Base-by-base conservation (phyloP, 495 filamentous ascomycete species). In the Hypoxylon lenormandii region DNA sequence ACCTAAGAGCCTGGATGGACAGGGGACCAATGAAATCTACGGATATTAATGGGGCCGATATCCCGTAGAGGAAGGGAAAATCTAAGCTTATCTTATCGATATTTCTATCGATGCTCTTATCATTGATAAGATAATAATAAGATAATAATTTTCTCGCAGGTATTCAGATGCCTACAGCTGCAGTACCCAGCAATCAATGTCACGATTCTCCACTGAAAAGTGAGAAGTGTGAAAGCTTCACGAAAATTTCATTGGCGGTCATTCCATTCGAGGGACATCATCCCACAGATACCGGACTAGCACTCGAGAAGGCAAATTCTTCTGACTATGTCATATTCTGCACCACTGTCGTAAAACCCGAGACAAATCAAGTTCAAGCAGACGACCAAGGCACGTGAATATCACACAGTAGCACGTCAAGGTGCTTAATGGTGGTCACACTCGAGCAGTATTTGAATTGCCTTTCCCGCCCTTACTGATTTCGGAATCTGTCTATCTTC, bases 401-500 rank as follows among this genome's bases (percentile, higher is more conserved):
- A 52, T 61, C 33, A 65, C 40, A 57, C 45, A 33, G 60, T 54
- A 57, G 47, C 26, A 53, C 59, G 16, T 60, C 38, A 45, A 69
- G 66, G 28, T 64, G 28, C 61, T 46, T 51, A 18, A n/a, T 61
- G 42, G 47, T 45, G 15, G 28, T 33, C 50, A 60, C 50, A 51
- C 55, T 43, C 45, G 28, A 62, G 45, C 28, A 51, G 43, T 36
- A 47, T 42, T 23, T 49, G 15, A 15, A 50, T 64, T 60, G 52
- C 48, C 53, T 38, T 48, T 64, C 66, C 49, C 40, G 28, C 36
- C 59, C 46, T 72, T 60, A 47, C 69, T 64, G 61, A 40, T 47
- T 72, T 55, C 36, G 59, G 46, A 30, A 64, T 55, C 64, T 59
- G 30, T 56, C 45, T 54, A 26, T 69, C 79, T 77, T 76, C 78